A percentile compares a stretch with the other conserved stretches of the same genome.
Conservation (phyloP, 2,329 filamentous ascomycete genomes). For the Fusarium torulosum region DNA sequence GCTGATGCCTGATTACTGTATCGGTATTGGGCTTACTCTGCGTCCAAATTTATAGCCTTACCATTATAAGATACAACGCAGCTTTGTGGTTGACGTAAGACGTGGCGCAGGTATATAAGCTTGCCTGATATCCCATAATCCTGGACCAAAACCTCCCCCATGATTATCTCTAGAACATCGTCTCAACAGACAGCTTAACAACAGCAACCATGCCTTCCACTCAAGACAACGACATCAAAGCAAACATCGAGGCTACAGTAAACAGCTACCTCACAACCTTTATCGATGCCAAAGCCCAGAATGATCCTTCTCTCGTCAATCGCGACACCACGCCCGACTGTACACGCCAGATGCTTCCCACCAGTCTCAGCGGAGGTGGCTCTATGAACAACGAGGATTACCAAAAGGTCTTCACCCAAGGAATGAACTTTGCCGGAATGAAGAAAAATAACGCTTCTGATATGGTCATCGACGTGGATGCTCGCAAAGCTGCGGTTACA, state of each 20-base stretch:
- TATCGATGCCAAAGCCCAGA: slow-evolving; percentile 12
- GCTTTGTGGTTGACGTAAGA: background rate
- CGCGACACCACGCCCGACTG: slow-evolving; percentile 12
- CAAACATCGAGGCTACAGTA: slow-evolving; percentile 13
- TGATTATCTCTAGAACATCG: background rate
- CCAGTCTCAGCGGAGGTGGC: background rate
- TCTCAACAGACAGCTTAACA: background rate
- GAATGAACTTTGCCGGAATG: slow-evolving; percentile 15
- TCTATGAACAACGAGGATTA: slow-evolving; percentile 25
- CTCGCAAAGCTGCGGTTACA: slow-evolving; percentile 17
- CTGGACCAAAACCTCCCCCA: background rate
- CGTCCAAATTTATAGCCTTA: rapidly evolving
- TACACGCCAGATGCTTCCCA: slow-evolving; percentile 21
- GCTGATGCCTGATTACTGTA: background rate
- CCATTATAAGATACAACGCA: background rate
- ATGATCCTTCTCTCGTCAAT: slow-evolving; percentile 18
- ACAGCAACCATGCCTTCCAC: slow-evolving; percentile 2
- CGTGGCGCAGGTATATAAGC: background rate
- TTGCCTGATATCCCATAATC: background rate
- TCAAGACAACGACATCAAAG: slow-evolving; percentile 3
- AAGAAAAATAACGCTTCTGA: slow-evolving; percentile 5
- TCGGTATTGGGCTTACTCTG: background rate
- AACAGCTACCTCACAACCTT: slow-evolving; percentile 21
- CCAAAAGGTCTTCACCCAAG: slow-evolving; percentile 9
- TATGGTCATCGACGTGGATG: slow-evolving; percentile 15